Base-by-base conservation (phyloP, 164 flowering plant genomes). In the Kingdonia uniflora region DNA sequence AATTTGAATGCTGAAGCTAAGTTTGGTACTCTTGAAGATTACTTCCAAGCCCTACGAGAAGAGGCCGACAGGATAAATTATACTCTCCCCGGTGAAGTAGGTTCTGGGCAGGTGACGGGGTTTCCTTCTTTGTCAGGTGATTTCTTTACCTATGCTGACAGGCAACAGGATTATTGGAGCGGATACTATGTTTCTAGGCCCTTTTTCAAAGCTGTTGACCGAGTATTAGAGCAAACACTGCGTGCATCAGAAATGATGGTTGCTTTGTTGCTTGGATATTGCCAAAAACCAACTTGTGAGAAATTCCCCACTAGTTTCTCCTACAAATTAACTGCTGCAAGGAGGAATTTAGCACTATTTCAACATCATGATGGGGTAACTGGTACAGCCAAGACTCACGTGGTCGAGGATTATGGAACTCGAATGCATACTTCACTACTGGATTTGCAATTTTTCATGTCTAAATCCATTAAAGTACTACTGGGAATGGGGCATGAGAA, bases 321-420 rank as follows among this genome's bases (percentile, higher is more conserved):
- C 6, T 76, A 84, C 68, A 94, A 94, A 73, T 61, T 94, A 71
- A 81, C 92, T 8, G 95, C 97, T 60, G 99, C 99, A 19, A 77
- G 97, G 65, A 75, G 99, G 65, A 94, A 89, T 60, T 50, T 94
- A 46, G 99, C 99, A 47, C 95, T 94, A 39, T 94, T 94, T 71
- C 99, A 94, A 77, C 99, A 89, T 66, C 99, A 94, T 66, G 99
- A 94, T 71, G 99, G 99, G 25, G 99, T 94, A 19, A 87, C 99
- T 33, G 99, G 97, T 19, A 94, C 97, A 41, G 99, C 97, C 12
- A 89, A 87, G 64, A 85, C 86, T 74, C 96, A 94, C 59, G 99
- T 94, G 56, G 99, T 94, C 29, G 65, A 51, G 59, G 97, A 94
- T 60, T 94, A 94, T 70, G 99, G 99, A 50, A 73, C 64, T 29